Base-by-base conservation (phyloP, 148 eudicot species). In the Chenopodium formosanum region DNA sequence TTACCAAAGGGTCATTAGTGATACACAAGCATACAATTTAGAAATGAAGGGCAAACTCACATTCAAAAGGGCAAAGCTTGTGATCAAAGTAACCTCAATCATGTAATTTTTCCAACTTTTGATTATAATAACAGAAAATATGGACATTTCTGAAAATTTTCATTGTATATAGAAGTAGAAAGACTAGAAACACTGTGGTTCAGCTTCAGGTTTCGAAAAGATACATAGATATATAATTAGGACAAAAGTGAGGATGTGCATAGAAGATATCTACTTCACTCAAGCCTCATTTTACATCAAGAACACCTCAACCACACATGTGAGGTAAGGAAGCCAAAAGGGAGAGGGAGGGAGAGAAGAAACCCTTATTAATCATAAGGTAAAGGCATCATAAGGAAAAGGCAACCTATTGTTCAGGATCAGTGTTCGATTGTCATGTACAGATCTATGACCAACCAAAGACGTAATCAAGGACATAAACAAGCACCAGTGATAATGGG, bases 361-460 rank as follows among this genome's bases (percentile, higher is more conserved):
- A 29, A 52, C 52, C 20, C 53, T 70, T 52, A 23, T 23, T 23
- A 23, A 23, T 23, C 23, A 23, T 23, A 23, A 23, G 23, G 23
- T 23, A 23, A 23, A 23, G 23, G 23, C 23, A 23, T 23, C 23
- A 23, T 23, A 23, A 23, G 56, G 46, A 5, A 11, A 52, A 47
- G n/a, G 62, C 29, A 63, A 80, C 65, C 80, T 78, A 32, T 46
- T 53, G 29, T 77, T 44, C n/a, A 37, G 27, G 58, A 72, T 31
- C 77, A 75, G 48, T 29, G 74, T 34, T 46, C 68, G 16, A 11
- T 34, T 77, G 47, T 16, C 46, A 32, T 37, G 22, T 6, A 44
- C 29, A 52, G 25, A 65, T 74, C 88, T 94, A 93, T 64, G 98
- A 93, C 97, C 97, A 91, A n/a, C 97, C 97, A 69, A 91, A 83